These are phyloP conservation scores for Fraxinus platypoda DNA, from an alignment of 305 asterid species.

Conservation along the genomic window DNA sequence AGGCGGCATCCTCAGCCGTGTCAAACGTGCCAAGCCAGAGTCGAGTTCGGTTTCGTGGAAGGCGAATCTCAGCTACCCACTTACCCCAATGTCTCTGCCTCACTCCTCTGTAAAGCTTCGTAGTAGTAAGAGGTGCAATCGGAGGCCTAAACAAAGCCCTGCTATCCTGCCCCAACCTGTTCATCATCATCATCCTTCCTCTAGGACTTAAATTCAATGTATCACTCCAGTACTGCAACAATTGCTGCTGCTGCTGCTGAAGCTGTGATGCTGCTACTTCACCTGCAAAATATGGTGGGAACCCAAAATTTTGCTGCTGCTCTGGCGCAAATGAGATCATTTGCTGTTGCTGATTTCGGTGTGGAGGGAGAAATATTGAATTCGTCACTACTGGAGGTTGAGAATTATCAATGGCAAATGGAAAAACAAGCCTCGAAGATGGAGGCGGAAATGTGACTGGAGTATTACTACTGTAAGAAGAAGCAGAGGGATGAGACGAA, in stretches of 20 bases:
- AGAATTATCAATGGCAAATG: conserved; percentile 48
- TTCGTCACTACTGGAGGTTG: conserved; percentile 29
- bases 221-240: conserved; percentile 67
- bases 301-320: conserved; percentile 29
- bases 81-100: conserved; percentile 98
- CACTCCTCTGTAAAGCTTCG: conserved; percentile 84
- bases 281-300: conserved; percentile 73
- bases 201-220: conserved; percentile 74
- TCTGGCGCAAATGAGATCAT: conserved; percentile 76
- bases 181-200: conserved; percentile 77
- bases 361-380: conserved; percentile 25
- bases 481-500: not conserved
- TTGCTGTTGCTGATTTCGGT: conserved; percentile 45
- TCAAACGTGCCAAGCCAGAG: conserved; percentile 95
- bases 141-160: conserved; percentile 38
- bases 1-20: conserved; percentile 90
- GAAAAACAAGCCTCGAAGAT: conserved; percentile 47
- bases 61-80: conserved; percentile 98
- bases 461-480: not conserved
- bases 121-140: conserved; percentile 37
- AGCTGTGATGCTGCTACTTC: conserved; percentile 34
- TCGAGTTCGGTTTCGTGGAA: conserved; percentile 83
- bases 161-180: conserved; percentile 37
- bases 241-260: conserved; percentile 50
- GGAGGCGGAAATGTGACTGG: conserved; percentile 27